phyloP scores from a whole-genome alignment of 2,329 filamentous ascomycete genomes.

The Cadophora sp. region DNA sequence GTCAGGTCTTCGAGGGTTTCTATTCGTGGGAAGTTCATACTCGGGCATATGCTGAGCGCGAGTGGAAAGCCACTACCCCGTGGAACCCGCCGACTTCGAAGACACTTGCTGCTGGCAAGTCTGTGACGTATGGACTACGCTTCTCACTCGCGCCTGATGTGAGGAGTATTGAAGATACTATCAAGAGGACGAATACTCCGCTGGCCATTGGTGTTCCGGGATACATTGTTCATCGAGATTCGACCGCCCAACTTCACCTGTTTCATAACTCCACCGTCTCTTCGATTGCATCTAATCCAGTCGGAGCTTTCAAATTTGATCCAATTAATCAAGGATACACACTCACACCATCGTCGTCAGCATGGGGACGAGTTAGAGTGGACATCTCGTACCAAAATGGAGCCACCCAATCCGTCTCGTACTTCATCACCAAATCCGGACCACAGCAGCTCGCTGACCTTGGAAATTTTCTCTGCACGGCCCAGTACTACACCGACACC shows the following conservation, averaged over 20 bases:
- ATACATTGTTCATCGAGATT: slow-evolving; percentile 58
- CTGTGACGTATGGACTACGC: slow-evolving; percentile 56
- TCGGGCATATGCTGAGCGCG: slow-evolving; percentile 60
- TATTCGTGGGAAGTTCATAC: slow-evolving; percentile 66
- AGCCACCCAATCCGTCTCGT: slow-evolving; percentile 60
- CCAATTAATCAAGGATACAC: slow-evolving; percentile 47
- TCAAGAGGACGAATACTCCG: slow-evolving; percentile 53
- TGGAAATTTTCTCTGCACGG: slow-evolving; percentile 60
- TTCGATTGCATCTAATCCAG: slow-evolving; percentile 50
- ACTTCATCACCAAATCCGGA: slow-evolving; percentile 58
- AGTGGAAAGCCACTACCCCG: slow-evolving; percentile 57
- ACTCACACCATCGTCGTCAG: slow-evolving; percentile 50
- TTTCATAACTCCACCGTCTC: slow-evolving; percentile 50
- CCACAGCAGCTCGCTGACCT: slow-evolving; percentile 54
- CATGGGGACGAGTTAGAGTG: slow-evolving; percentile 58
- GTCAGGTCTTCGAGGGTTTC: slow-evolving; percentile 64
- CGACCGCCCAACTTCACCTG: slow-evolving; percentile 54
- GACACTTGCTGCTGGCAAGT: slow-evolving; percentile 52
- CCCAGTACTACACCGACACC: slow-evolving; percentile 58
- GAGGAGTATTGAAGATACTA: slow-evolving; percentile 54
- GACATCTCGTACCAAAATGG: slow-evolving; percentile 56
- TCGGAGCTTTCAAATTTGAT: slow-evolving; percentile 48
- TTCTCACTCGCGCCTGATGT: slow-evolving; percentile 57
- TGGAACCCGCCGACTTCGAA: slow-evolving; percentile 62
- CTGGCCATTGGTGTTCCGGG: slow-evolving; percentile 61